Percentiles rank a stretch among this genome's conserved stretches.
These are phyloP conservation scores for Eucalyptus cloeziana DNA, from an alignment of 345 rosid genomes.

Conservation along the genomic window DNA sequence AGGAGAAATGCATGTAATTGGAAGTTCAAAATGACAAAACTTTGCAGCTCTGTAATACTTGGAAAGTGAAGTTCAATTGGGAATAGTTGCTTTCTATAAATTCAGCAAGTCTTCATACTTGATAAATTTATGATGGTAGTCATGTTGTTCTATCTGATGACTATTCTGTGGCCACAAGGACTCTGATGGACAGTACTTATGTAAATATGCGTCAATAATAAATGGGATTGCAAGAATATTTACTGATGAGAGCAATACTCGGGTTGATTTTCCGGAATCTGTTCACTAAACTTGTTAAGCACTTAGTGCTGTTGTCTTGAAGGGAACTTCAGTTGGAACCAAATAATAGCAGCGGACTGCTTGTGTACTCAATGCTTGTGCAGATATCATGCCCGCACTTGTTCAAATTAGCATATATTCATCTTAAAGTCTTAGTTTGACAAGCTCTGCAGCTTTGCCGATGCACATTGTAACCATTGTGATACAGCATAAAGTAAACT, in stretches of 20 bases:
- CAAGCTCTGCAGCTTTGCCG: not conserved
- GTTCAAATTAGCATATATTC: not conserved
- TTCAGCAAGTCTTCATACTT: not conserved
- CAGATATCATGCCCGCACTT: not conserved
- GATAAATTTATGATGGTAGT: not conserved
- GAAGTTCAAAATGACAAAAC: not conserved
- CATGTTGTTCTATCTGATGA: not conserved
- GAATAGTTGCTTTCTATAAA: not conserved
- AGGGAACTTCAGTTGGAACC: not conserved
- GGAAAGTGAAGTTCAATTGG: not conserved
- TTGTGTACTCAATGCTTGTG: not conserved
- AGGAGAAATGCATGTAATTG: not conserved
- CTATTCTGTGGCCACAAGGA: not conserved
- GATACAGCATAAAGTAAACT: not conserved
- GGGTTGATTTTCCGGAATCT: not conserved
- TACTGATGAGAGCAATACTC: not conserved
- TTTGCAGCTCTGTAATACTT: not conserved
- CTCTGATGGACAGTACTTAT: not conserved
- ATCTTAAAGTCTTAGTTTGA: not conserved
- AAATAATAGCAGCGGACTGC: not conserved
- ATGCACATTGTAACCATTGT: not conserved
- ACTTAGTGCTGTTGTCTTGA: not conserved
- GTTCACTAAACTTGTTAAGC: not conserved
- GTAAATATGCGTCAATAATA: not conserved
- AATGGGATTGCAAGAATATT: not conserved